Evolutionary conservation across 225 moss, liverwort and hornwort genomes (phyloP).

Genomic region (Anthoceros angustus): DNA sequence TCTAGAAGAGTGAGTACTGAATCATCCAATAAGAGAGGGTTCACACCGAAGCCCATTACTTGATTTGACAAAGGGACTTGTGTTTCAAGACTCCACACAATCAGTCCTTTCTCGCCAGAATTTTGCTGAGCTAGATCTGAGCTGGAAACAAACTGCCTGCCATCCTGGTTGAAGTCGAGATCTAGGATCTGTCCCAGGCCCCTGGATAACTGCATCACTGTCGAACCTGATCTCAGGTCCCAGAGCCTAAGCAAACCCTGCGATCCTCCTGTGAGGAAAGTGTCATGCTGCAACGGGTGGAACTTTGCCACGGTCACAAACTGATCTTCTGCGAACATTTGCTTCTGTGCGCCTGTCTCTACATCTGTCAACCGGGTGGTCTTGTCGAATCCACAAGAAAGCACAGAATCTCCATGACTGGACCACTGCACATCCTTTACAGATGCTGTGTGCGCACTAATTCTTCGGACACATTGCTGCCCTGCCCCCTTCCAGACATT

Average conservation of each 20-base stretch:
- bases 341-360: constrained; percentile 24
- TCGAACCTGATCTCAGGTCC: constrained; percentile 47
- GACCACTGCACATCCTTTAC: constrained; percentile 91
- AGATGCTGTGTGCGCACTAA: constrained; percentile 52
- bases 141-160: constrained; percentile 59
- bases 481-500: constrained; percentile 62
- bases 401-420: constrained; percentile 43
- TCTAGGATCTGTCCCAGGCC: constrained; percentile 73
- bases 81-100: constrained; percentile 69
- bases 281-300: constrained; percentile 44
- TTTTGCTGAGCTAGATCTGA: constrained; percentile 79
- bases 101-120: constrained; percentile 70
- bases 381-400: constrained; percentile 77
- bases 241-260: constrained; percentile 65
- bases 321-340: constrained; percentile 54
- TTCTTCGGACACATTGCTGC: constrained; percentile 44
- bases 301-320: constrained; percentile 59
- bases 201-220: constrained; percentile 49
- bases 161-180: constrained; percentile 67
- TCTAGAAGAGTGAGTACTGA: too few relatives aligned
- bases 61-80: constrained; percentile 88
- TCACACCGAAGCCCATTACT: constrained; percentile 17
- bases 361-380: constrained; percentile 61
- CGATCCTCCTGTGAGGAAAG: constrained; percentile 70
- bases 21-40: too few relatives aligned